Conservation (phyloP, 148 eudicot genomes). For the Vaccinium corymbosum region DNA sequence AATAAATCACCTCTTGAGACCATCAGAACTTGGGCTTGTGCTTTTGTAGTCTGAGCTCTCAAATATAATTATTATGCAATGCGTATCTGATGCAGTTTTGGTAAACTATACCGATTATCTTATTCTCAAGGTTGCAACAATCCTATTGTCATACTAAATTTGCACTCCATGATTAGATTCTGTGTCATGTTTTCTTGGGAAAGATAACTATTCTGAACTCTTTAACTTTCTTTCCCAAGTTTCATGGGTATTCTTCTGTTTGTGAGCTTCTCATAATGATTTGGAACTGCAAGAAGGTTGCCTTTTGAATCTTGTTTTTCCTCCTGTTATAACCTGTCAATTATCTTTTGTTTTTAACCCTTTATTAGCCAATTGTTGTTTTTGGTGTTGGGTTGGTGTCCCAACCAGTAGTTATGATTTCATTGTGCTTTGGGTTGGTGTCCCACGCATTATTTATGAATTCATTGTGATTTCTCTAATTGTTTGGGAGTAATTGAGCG, state of each 20-base stretch:
- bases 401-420: neutral
- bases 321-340: neutral
- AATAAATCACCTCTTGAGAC: slow-evolving; percentile 55
- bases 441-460: neutral
- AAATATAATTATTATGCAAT: neutral
- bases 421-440: neutral
- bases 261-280: slow-evolving; percentile 8
- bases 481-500: neutral
- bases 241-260: neutral
- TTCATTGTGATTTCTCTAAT: too few relatives aligned
- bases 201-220: neutral
- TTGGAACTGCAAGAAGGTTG: slow-evolving; percentile 6
- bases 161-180: slow-evolving; percentile 9
- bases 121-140: neutral
- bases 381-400: neutral
- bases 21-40: slow-evolving; percentile 85
- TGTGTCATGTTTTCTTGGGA: neutral
- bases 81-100: slow-evolving; percentile 9
- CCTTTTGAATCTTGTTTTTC: neutral
- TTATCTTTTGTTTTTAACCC: neutral
- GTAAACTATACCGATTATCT: slow-evolving; percentile 11
- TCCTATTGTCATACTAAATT: neutral
- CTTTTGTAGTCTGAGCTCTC: slow-evolving; percentile 45
- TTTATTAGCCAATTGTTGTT: neutral
- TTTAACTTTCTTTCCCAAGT: neutral